Evolutionary conservation across 2,329 filamentous ascomycete species (phyloP), one percentile per base, ranked within the genome.

Genomic region (Purpureocillium lavendulum): DNA sequence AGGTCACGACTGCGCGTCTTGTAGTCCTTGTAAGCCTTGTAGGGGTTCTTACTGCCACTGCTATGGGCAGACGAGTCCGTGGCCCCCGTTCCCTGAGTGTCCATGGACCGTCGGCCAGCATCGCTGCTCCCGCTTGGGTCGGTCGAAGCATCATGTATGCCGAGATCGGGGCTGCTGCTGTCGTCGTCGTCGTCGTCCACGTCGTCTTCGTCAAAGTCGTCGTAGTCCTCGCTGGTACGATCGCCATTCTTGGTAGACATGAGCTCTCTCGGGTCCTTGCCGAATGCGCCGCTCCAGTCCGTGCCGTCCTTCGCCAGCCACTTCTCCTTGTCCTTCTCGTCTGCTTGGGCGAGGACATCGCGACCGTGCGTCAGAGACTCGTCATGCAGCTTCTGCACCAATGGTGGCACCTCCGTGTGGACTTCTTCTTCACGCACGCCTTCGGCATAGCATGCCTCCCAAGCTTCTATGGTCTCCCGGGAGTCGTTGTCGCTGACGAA

Each of bases 401-500:
- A 64, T 1, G 80, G 76, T 0, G 88, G 86, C 0, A 95, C 69
- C 52, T 94, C 83, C 17, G 80, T 73, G 9, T 74, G 66, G 1
- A 96, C 87, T 21, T 78, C 73, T 40, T 80, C 75, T 12, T 71
- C 64, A 2, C 92, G 79, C 0, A 95, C 86, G 11, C 90, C 90
- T 59, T 97, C 89, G 0, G 87, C 80, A 31, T 84, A 77, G 58
- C 90, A 96, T 1, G 88, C 86, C 60, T 96, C 88, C 87, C 89
- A 97, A 0, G 84, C 85, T 64, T 97, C 90, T 47, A 87, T 94
- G 0, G 89, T 96, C 67, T 97, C 92, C 26, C 90, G 82, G 1
- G 84, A 82, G 56, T 94, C 81, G 53, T 94, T 95, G 59, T 94
- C 86, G 35, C 80, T 76, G 16, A 95, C 81, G 50, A 95, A 96